Percentiles rank a stretch among this genome's conserved stretches.
These are phyloP conservation scores for Pythium biforme DNA, from an alignment of 352 stramenopile genomes.

Conservation along the genomic window DNA sequence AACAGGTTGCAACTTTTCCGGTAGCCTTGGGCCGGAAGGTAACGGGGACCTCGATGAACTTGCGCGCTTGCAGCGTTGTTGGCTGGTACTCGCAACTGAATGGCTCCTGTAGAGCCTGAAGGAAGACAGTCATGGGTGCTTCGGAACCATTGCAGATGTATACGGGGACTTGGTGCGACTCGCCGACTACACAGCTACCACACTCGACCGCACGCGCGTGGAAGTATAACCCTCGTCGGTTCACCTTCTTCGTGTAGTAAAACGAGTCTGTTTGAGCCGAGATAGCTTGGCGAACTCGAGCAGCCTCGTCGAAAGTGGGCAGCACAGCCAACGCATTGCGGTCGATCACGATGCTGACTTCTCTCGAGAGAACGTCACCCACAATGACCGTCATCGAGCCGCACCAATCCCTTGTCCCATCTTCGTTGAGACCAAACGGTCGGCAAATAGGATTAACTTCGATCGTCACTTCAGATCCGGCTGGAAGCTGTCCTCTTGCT, in stretches of 20 bases:
- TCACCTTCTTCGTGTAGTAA: slow-evolving; percentile 83
- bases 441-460: slow-evolving; percentile 53
- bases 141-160: slow-evolving; percentile 87
- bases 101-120: slow-evolving; percentile 73
- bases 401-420: slow-evolving; percentile 46
- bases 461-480: slow-evolving; percentile 45
- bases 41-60: slow-evolving; percentile 85
- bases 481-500: slow-evolving; percentile 38
- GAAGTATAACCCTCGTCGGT: slow-evolving; percentile 78
- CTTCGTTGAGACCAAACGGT: slow-evolving; percentile 30
- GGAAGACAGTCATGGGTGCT: slow-evolving; percentile 77
- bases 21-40: slow-evolving; percentile 73
- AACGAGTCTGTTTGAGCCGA: slow-evolving; percentile 79
- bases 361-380: slow-evolving; percentile 44
- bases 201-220: slow-evolving; percentile 83
- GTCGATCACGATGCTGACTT: slow-evolving; percentile 71
- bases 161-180: slow-evolving; percentile 77
- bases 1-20: slow-evolving; percentile 77
- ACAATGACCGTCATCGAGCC: slow-evolving; percentile 61
- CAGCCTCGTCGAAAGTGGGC: slow-evolving; percentile 59
- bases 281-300: slow-evolving; percentile 57
- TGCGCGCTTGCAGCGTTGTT: slow-evolving; percentile 75
- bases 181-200: slow-evolving; percentile 63
- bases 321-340: slow-evolving; percentile 36
- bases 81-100: slow-evolving; percentile 76